A percentile compares a stretch with the other conserved stretches of the same genome.
phyloP scores from a whole-genome alignment of 106 monocot species.

The Dioscorea alata region DNA sequence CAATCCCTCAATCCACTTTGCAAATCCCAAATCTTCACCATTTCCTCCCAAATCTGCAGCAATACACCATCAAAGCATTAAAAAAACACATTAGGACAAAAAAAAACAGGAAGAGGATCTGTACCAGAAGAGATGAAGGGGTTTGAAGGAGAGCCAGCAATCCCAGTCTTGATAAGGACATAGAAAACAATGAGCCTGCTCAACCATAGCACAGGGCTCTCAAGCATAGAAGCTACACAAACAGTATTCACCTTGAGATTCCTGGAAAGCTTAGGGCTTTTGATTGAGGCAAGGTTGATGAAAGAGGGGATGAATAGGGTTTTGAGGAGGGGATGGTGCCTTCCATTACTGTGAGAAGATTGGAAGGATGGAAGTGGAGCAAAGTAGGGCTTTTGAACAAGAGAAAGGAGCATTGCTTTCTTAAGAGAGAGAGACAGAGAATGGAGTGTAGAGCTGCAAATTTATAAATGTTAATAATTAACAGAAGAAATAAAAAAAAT shows the following conservation, averaged over 20 bases:
- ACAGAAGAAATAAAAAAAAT: too few species aligned
- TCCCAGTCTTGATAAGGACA: conserved; percentile 68
- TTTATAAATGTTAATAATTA: too few species aligned
- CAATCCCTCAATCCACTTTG: conserved; percentile 54
- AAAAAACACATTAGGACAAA: neutral
- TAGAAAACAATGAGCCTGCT: conserved; percentile 81
- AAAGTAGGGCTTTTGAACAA: conserved; percentile 7
- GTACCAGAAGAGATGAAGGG: conserved; percentile 58
- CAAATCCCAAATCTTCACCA: conserved; percentile 67
- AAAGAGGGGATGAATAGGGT: conserved; percentile 18
- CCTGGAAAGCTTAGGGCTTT: neutral
- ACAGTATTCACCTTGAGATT: neutral
- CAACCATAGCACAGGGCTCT: conserved; percentile 74
- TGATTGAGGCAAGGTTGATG: conserved; percentile 1
- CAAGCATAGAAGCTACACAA: conserved; percentile 39
- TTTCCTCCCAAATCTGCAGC: conserved; percentile 22
- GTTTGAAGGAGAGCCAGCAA: conserved; percentile 71
- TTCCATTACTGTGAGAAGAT: conserved; percentile 8
- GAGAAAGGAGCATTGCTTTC: conserved; percentile 25
- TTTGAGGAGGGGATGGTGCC: conserved; percentile 5
- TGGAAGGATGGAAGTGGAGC: conserved; percentile 2
- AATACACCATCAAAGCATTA: neutral
- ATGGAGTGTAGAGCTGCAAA: too few species aligned
- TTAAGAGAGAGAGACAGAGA: too few species aligned
- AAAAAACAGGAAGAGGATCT: neutral